Evolutionary conservation across 2,329 filamentous ascomycete species (phyloP), one percentile per base, ranked within the genome.

Genomic region (Chaetomium strumarium): DNA sequence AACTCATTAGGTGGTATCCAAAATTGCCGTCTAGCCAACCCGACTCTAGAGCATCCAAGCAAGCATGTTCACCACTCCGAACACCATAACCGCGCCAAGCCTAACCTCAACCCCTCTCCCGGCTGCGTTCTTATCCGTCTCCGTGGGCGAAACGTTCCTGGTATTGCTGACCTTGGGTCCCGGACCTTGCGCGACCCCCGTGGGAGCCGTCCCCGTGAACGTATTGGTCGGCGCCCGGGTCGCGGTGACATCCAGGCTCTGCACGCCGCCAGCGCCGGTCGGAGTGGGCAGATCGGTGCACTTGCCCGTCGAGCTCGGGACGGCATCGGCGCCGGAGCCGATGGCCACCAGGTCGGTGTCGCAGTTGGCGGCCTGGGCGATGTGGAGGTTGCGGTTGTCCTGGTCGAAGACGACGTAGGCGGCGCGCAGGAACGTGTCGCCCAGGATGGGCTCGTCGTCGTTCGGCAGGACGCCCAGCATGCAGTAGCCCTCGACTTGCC

Each of bases 401-500:
- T 68, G 66, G 58, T 68, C 66, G 24, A 63, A 67, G 24, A 67
- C 65, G 34, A 63, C 64, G 30, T 66, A 68, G 5, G 64, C 66
- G 11, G 61, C 61, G 44, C 66, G 60, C 47, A 68, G 48, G 49
- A 68, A 68, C 11, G 62, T 62, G 45, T 66, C 66, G 40, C 67
- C 67, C 24, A 69, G 59, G 37, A 68, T 52, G 16, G 59, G 56
- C 51, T 60, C 60, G 3, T 53, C 44, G 42, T 63, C 58, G 4
- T 57, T 50, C 9, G 62, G 46, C 41, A 57, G 38, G 11, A 63
- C 61, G 20, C 75, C 75, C 12, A 75, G 66, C 45, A 72, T 68
- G 64, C 75, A 77, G 38, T 61, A 66, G 12, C 60, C 59, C 43
- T 67, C 59, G 12, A 69, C 61, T 24, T 76, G 67, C 50, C 79